A percentile compares a stretch with the other conserved stretches of the same genome.
Evolutionary conservation across 176 grass and related monocot species (phyloP).

Genomic region (Paspalum notatum): DNA sequence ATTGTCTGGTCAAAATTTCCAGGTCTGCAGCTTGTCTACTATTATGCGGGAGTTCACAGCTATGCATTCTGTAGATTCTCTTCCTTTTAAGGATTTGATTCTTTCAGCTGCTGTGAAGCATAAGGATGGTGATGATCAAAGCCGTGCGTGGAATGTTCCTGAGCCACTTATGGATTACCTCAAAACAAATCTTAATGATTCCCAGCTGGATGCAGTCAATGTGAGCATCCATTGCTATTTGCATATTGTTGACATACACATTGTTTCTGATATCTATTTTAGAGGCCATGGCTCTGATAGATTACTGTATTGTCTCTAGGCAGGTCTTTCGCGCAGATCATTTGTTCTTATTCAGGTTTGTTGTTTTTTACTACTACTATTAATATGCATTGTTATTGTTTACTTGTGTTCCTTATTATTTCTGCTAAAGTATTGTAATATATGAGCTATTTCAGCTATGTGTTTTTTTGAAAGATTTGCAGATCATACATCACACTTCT

Average conservation of each 20-base stretch:
- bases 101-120: constrained; percentile 73
- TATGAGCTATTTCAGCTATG: constrained; percentile 9
- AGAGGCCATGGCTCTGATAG: constrained; percentile 26
- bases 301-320: constrained; percentile 58
- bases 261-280: neutral
- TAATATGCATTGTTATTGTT: constrained; percentile 37
- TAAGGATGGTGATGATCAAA: constrained; percentile 56
- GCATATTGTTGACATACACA: neutral
- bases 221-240: constrained; percentile 56
- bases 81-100: constrained; percentile 95
- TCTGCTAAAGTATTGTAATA: constrained; percentile 11
- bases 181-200: constrained; percentile 81
- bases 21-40: constrained; percentile 97
- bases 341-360: constrained; percentile 98
- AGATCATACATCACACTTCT: constrained; percentile 12
- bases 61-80: constrained; percentile 75
- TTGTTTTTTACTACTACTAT: constrained; percentile 15
- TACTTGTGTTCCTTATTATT: neutral
- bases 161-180: constrained; percentile 86
- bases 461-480: constrained; percentile 27
- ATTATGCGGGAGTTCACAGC: constrained; percentile 85
- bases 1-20: constrained; percentile 45
- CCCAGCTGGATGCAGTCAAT: constrained; percentile 90
- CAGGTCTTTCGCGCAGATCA: constrained; percentile 90
- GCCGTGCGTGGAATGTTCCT: constrained; percentile 79